A percentile compares a stretch with the other conserved stretches of the same genome.
Conservation (phyloP, 106 monocot genomes). For the Amphibolis antarctica region DNA sequence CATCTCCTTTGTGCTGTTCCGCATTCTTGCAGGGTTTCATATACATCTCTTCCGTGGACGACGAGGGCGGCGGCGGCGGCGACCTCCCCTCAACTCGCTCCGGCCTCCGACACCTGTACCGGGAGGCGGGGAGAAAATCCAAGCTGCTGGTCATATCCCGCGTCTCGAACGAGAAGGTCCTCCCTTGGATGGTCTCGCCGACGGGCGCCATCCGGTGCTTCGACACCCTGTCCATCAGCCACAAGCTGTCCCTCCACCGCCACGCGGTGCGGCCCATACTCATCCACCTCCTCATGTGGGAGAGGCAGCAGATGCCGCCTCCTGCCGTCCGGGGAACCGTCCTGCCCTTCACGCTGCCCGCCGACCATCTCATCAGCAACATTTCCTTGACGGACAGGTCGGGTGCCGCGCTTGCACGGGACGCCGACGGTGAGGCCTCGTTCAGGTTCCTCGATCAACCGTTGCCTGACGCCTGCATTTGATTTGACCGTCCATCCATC, state of each 20-base stretch:
- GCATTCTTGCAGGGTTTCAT: constrained; percentile 57
- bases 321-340: background rate
- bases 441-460: constrained; percentile 10
- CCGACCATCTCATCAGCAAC: background rate
- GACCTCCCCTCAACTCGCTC: constrained; percentile 12
- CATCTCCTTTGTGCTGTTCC: too few relatives aligned
- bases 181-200: constrained; percentile 22
- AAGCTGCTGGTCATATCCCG: constrained; percentile 22
- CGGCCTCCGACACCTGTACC: constrained; percentile 15
- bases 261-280: constrained; percentile 20
- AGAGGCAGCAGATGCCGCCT: constrained; percentile 4
- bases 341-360: background rate
- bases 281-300: constrained; percentile 24
- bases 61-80: constrained; percentile 21
- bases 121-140: constrained; percentile 3
- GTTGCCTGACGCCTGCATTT: constrained; percentile 3
- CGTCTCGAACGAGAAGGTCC: constrained; percentile 23
- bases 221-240: constrained; percentile 28
- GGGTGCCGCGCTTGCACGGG: background rate
- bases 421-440: constrained; percentile 7
- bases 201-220: constrained; percentile 25
- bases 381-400: constrained; percentile 5
- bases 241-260: constrained; percentile 25
- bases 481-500: too few relatives aligned
- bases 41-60: constrained; percentile 55